Evolutionary conservation across 2,329 filamentous ascomycete genomes (phyloP).

Genomic region (Fusarium virguliforme): DNA sequence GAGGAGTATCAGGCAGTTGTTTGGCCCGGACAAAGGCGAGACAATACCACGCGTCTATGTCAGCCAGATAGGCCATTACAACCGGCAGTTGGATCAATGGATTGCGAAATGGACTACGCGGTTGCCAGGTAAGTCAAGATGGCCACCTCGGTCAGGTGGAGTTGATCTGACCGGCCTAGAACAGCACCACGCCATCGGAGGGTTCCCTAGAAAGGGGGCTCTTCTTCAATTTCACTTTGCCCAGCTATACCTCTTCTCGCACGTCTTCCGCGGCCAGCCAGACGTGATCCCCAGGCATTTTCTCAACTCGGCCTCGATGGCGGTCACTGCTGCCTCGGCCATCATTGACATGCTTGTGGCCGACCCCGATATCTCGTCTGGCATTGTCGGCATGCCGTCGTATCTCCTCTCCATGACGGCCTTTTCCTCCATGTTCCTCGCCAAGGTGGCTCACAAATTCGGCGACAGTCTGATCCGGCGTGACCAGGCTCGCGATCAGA

Average conservation of each 20-base stretch:
- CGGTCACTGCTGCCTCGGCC: conserved; percentile 56
- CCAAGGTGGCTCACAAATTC: conserved; percentile 62
- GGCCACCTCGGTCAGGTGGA: background rate
- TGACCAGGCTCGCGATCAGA: conserved; percentile 57
- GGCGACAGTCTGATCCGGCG: conserved; percentile 58
- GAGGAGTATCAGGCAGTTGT: conserved; percentile 68
- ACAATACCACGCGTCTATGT: conserved; percentile 67
- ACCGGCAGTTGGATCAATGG: conserved; percentile 58
- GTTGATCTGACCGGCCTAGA: conserved; percentile 44
- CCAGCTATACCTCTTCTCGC: conserved; percentile 58
- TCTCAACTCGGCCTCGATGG: conserved; percentile 48
- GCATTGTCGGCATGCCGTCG: conserved; percentile 61
- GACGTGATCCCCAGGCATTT: conserved; percentile 51
- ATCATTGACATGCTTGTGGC: conserved; percentile 61
- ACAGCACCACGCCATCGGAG: conserved; percentile 55
- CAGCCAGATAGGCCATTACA: conserved; percentile 60
- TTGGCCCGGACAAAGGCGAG: conserved; percentile 70
- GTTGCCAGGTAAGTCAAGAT: conserved; percentile 49
- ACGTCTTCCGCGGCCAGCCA: conserved; percentile 57
- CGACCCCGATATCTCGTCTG: conserved; percentile 59
- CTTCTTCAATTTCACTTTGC: conserved; percentile 59
- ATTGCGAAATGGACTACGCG: conserved; percentile 55
- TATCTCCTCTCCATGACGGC: conserved; percentile 67
- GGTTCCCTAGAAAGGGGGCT: conserved; percentile 57
- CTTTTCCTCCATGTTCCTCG: conserved; percentile 66